Evolutionary conservation across 306 rosid species (phyloP), one percentile per base, ranked within the genome.

Genomic region (Gastrolobium bilobum): DNA sequence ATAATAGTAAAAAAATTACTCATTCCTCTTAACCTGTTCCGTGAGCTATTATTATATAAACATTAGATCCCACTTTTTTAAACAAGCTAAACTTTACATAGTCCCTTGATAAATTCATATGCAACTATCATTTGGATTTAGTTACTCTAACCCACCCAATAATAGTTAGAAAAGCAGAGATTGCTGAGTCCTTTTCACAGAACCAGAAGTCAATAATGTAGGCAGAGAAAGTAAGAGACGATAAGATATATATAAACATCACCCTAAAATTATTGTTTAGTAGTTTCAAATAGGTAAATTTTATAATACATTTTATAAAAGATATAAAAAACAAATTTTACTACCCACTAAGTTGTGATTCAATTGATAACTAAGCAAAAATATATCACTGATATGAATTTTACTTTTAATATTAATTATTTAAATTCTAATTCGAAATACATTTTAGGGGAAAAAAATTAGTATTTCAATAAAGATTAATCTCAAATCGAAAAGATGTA

Each of bases 151-250:
- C 61, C 46, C 59, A 14, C 38, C 15, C 7, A 40, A 34, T 57
- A 68, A 67, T 50, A 30, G 46, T 59, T 52, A 75, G 33, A 30
- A 61, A 63, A 50, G 54, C 26, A 39, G 30, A 40, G 64, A 39
- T 72, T 77, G 52, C 13, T 63, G 8, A 34, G 79, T 64, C 86
- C 8, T 59, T 86, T 79, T 82, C 82, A 72, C 40, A 29, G 7
- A 51, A 81, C 60, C 69, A 34, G 15, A 81, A 73, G 84, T 85
- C 87, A 83, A 81, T 40, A 46, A 63, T 68, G 69, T 75, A 78
- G 83, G 87, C 68, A 75, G 68, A 71, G 83, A 77, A 44, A 77
- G 52, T 82, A 79, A 65, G 62, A 47, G 61, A 70, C 31, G 79
- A 60, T 75, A 62, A n/a, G 39, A 31, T 73, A 52, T 38, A 31